Base-by-base conservation (phyloP, 352 stramenopile genomes). In the Pythium vanterpoolii region DNA sequence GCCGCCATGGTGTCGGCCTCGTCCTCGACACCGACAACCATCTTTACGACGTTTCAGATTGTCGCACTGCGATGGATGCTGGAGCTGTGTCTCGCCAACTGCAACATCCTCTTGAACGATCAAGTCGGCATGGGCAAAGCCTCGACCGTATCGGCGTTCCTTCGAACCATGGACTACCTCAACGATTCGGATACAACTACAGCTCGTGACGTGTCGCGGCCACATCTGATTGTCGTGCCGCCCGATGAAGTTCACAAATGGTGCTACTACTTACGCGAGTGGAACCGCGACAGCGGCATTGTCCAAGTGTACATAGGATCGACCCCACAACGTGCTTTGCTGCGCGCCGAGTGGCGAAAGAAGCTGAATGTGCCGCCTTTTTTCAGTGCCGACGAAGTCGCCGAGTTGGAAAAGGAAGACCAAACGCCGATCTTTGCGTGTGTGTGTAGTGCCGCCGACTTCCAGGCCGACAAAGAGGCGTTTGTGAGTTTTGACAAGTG, bases 81-180 rank as follows among this genome's bases (percentile, higher is more conserved):
- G 18, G 74, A 87, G 36, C 70, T 96, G 47, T 88, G 79, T 38
- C 74, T 74, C 9, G 74, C 64, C 23, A 77, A 74, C 0, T 69
- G 83, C 19, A 91, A 93, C 59, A 69, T 90, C 30, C 68, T 96
- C 50, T 46, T 96, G 33, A 94, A 94, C 59, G 87, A 96, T 42
- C 85, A 96, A 38, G 60, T 93, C 9, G 87, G 87, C 19, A 93
- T 94, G 74, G 87, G 85, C n/a, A 93, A 95, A 54, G 79, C 83
- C 9, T 73, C 77, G 7, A 90, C 80, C 2, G 76, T 93, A 24
- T 76, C 85, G 26, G 78, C 81, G 5, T 95, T 93, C 60, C 65
- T 96, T n/a, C 72, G 67, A 23, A 62, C 85, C 8, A 60, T 90
- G 23, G 66, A 79, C 18, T 62, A 79, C 34, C 45, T 89, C 2